A percentile compares a stretch with the other conserved stretches of the same genome.
These are phyloP conservation scores for Rhizophora apiculata DNA, from an alignment of 345 rosid species.

Conservation along the genomic window DNA sequence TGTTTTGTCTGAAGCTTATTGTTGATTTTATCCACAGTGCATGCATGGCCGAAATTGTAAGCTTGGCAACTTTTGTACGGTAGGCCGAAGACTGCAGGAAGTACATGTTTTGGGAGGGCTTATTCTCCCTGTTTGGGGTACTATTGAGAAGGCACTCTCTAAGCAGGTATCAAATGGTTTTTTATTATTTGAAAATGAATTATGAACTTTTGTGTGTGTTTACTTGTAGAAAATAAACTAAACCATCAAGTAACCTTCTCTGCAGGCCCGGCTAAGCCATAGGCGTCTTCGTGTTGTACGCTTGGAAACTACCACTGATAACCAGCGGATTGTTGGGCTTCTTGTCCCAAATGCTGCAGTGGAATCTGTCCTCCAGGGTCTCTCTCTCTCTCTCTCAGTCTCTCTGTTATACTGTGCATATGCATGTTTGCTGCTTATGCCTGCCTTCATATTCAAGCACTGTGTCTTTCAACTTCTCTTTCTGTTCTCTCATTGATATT, in stretches of 20 bases:
- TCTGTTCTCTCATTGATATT: too few species aligned
- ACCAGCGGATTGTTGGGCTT: conserved; percentile 79
- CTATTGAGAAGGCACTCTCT: conserved; percentile 90
- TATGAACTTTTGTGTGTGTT: background rate
- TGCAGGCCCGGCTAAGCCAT: conserved; percentile 84
- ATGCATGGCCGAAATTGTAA: conserved; percentile 99
- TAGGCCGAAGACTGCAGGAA: conserved; percentile 93
- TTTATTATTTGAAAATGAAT: background rate
- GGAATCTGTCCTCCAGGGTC: conserved; percentile 88
- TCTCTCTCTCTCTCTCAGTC: conserved; percentile 19
- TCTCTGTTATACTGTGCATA: background rate
- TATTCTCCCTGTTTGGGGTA: conserved; percentile 97
- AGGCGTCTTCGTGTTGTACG: conserved; percentile 87
- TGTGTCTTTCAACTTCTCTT: too few species aligned
- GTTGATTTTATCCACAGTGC: conserved; percentile 55
- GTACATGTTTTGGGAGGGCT: conserved; percentile 94
- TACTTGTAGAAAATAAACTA: background rate
- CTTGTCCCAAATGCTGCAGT: conserved; percentile 90
- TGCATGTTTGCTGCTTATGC: background rate
- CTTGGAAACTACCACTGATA: conserved; percentile 77
- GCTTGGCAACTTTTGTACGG: conserved; percentile 83
- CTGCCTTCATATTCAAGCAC: background rate
- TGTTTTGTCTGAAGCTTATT: conserved; percentile 5
- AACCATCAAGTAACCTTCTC: conserved; percentile 7
- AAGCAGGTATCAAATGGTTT: conserved; percentile 59